Base-by-base conservation (phyloP, 148 eudicot genomes). In the Rhododendron ferrugineum region DNA sequence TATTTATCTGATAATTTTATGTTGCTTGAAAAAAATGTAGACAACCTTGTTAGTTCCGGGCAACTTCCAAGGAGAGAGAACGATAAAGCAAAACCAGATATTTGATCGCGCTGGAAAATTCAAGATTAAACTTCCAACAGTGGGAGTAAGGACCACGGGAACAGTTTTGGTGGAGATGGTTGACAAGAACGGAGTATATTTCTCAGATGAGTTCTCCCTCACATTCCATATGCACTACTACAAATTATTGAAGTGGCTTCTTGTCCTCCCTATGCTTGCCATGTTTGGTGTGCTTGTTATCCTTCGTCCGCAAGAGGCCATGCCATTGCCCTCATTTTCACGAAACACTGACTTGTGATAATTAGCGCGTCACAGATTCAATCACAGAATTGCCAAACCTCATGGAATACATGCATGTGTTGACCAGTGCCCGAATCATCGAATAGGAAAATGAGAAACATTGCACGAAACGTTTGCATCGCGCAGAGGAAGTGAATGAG, bases 171-270 rank as follows among this genome's bases (percentile, higher is more conserved):
- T 97, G 34, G 99, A 97, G 89, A 97, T 97, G 99, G 89, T 90
- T 44, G 98, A 97, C 88, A 90, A 88, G 79, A 93, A 93, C 81
- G 94, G 98, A 52, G 82, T 97, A 47, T 84, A 94, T 91, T 97
- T 97, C 87, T 92, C 94, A 0, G 99, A 97, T 82, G 99, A 97
- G 34, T 97, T 95, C 93, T 91, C 98, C 2, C 89, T 97, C 37
- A 94, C 98, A 36, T 97, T 97, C 88, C 98, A 97, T 86, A 89
- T 93, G 93, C 90, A 97, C 82, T 97, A 97, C 91, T 95, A 97
- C 90, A 97, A 92, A 86, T 90, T 95, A 46, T 86, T 97, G 88
- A 97, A 97, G 88, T 97, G 99, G 99, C 93, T 97, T 72, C 88
- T 97, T 18, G 91, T 94, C 56, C 99, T 97, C 78, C 99, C 99